Base-by-base conservation (phyloP, 75 land plant genomes). In the Selaginella moellendorffii region DNA sequence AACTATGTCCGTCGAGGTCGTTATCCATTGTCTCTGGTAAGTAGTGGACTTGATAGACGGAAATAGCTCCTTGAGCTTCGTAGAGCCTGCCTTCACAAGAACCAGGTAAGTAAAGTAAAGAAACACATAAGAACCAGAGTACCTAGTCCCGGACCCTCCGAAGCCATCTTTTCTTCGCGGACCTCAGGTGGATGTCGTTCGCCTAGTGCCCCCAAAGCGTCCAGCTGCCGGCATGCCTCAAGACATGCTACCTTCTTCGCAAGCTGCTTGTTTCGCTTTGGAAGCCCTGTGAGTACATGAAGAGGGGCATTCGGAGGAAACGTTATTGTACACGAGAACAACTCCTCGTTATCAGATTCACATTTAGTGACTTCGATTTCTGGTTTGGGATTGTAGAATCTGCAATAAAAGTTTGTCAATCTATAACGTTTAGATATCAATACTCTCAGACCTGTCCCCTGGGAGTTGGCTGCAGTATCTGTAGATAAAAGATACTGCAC, bases 41-140 rank as follows among this genome's bases (percentile, higher is more conserved):
- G 72, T 64, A 65, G 54, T 27, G 20, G 77, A 20, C 14, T 26
- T 30, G 17, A 71, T 62, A 20, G 85, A 67, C 0, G 78, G 76
- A 75, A 89, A 90, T 19, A 95, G 65, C 64, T 95, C 99, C 75
- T 95, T 95, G 66, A 82, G 83, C 59, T 79, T 86, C 24, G 83
- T 95, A 28, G 96, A 82, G 26, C 99, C 95, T 91, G 27, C 24
- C n/a, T n/a, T n/a, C n/a, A n/a, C n/a, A n/a, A 69, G 61, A 20
- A 26, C 19, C 0, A 1, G 24, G 31, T 21, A n/a, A 53, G 1
- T 30, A 0, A 27, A 27, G 1, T 9, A 0, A 0, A 36, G 10
- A 36, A 36, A 36, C 46, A 36, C 46, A 36, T 36, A 14, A n/a
- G n/a, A n/a, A n/a, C n/a, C n/a, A n/a, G n/a, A n/a, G n/a, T n/a